A percentile compares a stretch with the other conserved stretches of the same genome.
phyloP scores from a whole-genome alignment of 495 filamentous ascomycete species.

The Hyaloscypha hepaticicola region DNA sequence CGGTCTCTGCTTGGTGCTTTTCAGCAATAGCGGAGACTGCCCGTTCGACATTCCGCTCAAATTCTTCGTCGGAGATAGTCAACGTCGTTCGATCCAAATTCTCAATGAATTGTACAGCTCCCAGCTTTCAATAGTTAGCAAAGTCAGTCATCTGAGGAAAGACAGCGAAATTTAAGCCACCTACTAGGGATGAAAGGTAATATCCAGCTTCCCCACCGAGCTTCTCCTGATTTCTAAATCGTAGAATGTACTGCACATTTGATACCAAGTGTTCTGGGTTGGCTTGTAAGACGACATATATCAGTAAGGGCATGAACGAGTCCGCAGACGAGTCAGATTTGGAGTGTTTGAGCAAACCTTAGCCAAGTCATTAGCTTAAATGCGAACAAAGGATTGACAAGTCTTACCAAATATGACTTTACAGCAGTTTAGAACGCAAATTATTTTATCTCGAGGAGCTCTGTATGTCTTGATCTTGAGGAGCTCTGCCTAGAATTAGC shows the following conservation, averaged over 20 bases:
- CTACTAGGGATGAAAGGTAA: slow-evolving; percentile 92
- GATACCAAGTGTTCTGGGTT: slow-evolving; percentile 95
- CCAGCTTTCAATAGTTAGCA: slow-evolving; percentile 58
- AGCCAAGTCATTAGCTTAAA: slow-evolving; percentile 21
- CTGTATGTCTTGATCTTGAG: slow-evolving; percentile 95
- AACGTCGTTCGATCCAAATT: slow-evolving; percentile 90
- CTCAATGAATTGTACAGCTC: slow-evolving; percentile 95
- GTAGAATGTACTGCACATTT: slow-evolving; percentile 96
- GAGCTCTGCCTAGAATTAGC: slow-evolving; percentile 57
- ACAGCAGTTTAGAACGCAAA: slow-evolving; percentile 97
- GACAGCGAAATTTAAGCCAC: slow-evolving; percentile 25
- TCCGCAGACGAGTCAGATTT: slow-evolving; percentile 94
- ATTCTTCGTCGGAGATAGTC: slow-evolving; percentile 92
- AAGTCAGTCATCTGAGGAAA: slow-evolving; percentile 18
- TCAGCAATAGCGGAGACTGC: slow-evolving; percentile 96
- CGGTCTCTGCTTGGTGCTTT: slow-evolving; percentile 58
- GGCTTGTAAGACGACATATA: slow-evolving; percentile 91
- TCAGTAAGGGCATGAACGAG: slow-evolving; percentile 91
- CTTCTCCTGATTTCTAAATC: slow-evolving; percentile 97
- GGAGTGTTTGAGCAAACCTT: slow-evolving; percentile 85
- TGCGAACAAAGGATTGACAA: neutral
- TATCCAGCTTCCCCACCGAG: slow-evolving; percentile 95
- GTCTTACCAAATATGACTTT: slow-evolving; percentile 94
- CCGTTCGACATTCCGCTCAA: slow-evolving; percentile 91
- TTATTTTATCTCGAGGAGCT: slow-evolving; percentile 95